A percentile compares a stretch with the other conserved stretches of the same genome.
Evolutionary conservation across 176 grass and related monocot species (phyloP).

Genomic region (Aegilops longissima): DNA sequence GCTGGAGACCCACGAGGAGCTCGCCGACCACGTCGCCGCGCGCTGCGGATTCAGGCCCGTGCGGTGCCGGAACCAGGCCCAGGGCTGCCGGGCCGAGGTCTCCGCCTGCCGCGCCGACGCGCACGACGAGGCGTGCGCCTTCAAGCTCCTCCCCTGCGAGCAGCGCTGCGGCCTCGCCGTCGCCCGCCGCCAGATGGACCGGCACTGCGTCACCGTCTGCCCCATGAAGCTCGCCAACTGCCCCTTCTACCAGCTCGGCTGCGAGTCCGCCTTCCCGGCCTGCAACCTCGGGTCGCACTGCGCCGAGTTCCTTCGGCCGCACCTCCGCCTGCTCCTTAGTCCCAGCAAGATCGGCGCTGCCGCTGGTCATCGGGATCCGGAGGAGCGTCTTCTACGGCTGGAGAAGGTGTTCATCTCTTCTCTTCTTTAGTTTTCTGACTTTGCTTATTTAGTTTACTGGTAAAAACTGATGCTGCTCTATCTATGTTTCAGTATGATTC

Average conservation of each 20-base stretch:
- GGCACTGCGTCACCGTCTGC: not conserved
- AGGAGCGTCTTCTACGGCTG: not conserved
- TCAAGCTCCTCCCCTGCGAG: not conserved
- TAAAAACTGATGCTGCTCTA: not conserved
- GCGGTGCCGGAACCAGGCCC: not conserved
- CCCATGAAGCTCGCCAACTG: constrained; percentile 18
- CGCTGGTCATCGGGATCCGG: not conserved
- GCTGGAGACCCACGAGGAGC: not conserved
- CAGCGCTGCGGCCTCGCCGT: not conserved
- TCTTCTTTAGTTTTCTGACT: not conserved
- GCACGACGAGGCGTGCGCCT: not conserved
- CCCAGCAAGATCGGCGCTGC: not conserved
- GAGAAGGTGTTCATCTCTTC: not conserved
- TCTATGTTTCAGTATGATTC: not conserved
- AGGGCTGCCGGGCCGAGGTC: constrained; percentile 7
- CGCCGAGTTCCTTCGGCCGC: not conserved
- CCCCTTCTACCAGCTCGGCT: not conserved
- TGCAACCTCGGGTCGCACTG: not conserved
- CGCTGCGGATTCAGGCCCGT: not conserved
- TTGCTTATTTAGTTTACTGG: not conserved
- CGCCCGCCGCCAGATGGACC: not conserved
- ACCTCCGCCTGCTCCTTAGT: not conserved
- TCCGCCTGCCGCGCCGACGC: not conserved
- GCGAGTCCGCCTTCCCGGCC: constrained; percentile 19
- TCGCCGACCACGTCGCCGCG: not conserved